Evolutionary conservation across 257 asterid genomes (phyloP).

Genomic region (Primulina eburnea): DNA sequence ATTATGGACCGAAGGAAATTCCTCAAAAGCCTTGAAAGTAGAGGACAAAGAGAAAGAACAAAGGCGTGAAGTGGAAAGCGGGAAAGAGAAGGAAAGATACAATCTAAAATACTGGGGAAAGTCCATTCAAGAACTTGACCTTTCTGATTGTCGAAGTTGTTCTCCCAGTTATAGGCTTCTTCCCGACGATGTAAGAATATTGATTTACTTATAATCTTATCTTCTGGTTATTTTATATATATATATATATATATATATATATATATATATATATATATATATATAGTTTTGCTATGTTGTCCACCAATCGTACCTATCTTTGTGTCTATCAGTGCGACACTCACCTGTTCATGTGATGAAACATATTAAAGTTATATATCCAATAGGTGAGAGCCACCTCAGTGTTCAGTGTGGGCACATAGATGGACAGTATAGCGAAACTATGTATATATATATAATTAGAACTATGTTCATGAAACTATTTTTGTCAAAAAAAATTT

Average conservation of each 20-base stretch:
- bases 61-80: constrained; percentile 74
- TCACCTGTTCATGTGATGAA: too few relatives aligned
- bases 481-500: neutral
- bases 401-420: too few relatives aligned
- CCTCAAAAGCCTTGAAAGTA: constrained; percentile 57
- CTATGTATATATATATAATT: too few relatives aligned
- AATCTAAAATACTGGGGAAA: constrained; percentile 89
- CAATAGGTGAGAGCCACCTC: too few relatives aligned
- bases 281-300: too few relatives aligned
- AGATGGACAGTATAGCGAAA: too few relatives aligned
- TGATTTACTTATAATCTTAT: neutral
- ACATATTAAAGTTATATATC: too few relatives aligned
- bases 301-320: too few relatives aligned
- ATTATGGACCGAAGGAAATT: constrained; percentile 74
- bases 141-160: constrained; percentile 75
- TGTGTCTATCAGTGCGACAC: too few relatives aligned
- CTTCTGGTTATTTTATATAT: constrained; percentile 5
- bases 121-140: constrained; percentile 97
- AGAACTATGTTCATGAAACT: neutral
- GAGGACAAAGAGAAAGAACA: constrained; percentile 83
- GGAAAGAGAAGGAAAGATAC: constrained; percentile 78
- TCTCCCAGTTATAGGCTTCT: constrained; percentile 96
- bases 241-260: neutral
- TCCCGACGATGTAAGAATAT: constrained; percentile 86
- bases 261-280: too few relatives aligned